Evolutionary conservation across 2,329 filamentous ascomycete genomes (phyloP).

Genomic region (Aspergillus sp.): DNA sequence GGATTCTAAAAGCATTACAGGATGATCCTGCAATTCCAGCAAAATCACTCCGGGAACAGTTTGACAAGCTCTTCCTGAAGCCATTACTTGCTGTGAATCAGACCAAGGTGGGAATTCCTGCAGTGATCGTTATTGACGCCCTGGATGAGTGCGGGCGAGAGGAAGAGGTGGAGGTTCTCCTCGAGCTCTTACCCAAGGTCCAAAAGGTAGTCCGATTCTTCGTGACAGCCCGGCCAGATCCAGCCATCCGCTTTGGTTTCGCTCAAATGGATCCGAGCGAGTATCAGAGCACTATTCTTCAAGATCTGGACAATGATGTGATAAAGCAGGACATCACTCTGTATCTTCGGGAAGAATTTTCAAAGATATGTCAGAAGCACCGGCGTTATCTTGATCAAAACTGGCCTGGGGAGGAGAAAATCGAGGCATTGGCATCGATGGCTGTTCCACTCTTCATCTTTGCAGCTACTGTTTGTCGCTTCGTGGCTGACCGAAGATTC

Average conservation of each 20-base stretch:
- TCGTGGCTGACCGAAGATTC: constrained; percentile 9
- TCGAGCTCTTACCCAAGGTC: constrained; percentile 7
- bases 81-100: background rate
- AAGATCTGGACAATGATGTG: background rate
- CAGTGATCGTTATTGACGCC: constrained; percentile 7
- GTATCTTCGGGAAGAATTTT: constrained; percentile 9
- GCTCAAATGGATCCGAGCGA: background rate
- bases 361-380: background rate
- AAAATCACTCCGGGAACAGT: constrained; percentile 10
- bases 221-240: constrained; percentile 11
- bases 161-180: constrained; percentile 8
- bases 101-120: background rate
- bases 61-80: constrained; percentile 9
- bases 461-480: constrained; percentile 17
- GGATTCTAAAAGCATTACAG: background rate
- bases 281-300: constrained; percentile 7
- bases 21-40: constrained; percentile 1
- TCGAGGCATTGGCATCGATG: constrained; percentile 9
- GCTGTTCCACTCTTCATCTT: constrained; percentile 18
- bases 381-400: background rate
- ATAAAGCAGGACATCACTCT: constrained; percentile 13
- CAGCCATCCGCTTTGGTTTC: background rate
- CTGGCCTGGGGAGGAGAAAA: constrained; percentile 15
- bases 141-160: constrained; percentile 15
- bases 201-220: constrained; percentile 6